Evolutionary conservation across 2,329 filamentous ascomycete genomes (phyloP), one percentile per base, ranked within the genome.

Genomic region (Epichloe sibirici): DNA sequence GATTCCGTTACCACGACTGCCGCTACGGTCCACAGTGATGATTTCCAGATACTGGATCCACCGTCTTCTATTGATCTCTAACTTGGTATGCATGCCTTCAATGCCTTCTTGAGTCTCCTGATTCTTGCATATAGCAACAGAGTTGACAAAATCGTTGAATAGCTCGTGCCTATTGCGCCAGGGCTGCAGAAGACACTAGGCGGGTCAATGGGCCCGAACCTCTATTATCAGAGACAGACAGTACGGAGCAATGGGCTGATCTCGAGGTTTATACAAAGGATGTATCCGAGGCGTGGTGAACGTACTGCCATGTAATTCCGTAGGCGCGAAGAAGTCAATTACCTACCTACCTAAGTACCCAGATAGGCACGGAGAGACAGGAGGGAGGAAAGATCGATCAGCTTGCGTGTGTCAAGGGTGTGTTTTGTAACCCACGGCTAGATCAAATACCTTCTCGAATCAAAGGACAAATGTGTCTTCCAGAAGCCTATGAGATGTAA

Each of bases 11-110:
- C 52, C 23, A 66, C 64, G 3, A 60, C 62, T 39, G 56, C 56
- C 34, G 68, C 69, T 12, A 69, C 68, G 2, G 67, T 71, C 4
- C 63, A 65, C 42, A 69, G 63, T 31, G 67, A 71, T 37, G 68
- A 69, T 50, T 69, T 62, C 34, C 56, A 65, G 7, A 47, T 58
- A 5, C 39, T 52, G 5, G 34, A 56, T 17, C 50, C 51, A 21
- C 45, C 51, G 5, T 54, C 54, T 8, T 51, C 25, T 7, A 47
- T 31, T 31, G 21, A 37, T 13, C 9, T 25, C 7, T 25, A 37
- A 23, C 11, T 12, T 3, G 47, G 51, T 55, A 44, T 21, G 43
- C 11, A 34, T 28, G 21, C 25, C 13, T 15, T 25, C 23, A 9
- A 31, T 11, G 31, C 31, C 31, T 31, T 11, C 8, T 25, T 13